Evolutionary conservation across 345 rosid species (phyloP).

Genomic region (Punica granatum): DNA sequence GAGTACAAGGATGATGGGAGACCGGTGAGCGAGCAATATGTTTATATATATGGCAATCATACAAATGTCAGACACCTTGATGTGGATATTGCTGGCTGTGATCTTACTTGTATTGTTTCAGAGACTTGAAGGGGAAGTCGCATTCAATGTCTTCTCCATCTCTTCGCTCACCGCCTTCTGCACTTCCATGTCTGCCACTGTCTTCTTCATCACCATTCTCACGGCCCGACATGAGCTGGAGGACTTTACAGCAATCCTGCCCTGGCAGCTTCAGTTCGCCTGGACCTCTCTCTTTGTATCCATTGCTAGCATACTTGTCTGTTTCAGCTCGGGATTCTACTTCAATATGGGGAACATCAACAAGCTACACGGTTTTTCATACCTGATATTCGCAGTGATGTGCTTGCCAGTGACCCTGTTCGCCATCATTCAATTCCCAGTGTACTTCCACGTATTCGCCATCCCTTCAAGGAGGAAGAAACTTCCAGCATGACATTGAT

Average conservation of each 20-base stretch:
- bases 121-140: background rate
- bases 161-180: background rate
- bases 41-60: no score
- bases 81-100: background rate
- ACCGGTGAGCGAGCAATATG: background rate
- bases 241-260: background rate
- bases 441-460: background rate
- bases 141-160: background rate
- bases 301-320: background rate
- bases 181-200: background rate
- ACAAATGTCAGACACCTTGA: background rate
- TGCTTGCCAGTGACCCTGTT: background rate
- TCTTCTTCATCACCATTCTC: background rate
- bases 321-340: slow-evolving; percentile 1
- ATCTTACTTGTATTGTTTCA: no score
- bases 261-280: background rate
- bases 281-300: background rate
- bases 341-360: background rate
- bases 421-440: background rate
- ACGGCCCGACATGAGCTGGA: background rate
- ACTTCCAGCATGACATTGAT: no score
- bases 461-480: background rate
- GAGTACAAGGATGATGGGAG: background rate
- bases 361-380: background rate
- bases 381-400: background rate